A percentile compares a stretch with the other conserved stretches of the same genome.
Evolutionary conservation across 768 basidiomycete species (phyloP).

Genomic region (Xerocomus potaroensis): DNA sequence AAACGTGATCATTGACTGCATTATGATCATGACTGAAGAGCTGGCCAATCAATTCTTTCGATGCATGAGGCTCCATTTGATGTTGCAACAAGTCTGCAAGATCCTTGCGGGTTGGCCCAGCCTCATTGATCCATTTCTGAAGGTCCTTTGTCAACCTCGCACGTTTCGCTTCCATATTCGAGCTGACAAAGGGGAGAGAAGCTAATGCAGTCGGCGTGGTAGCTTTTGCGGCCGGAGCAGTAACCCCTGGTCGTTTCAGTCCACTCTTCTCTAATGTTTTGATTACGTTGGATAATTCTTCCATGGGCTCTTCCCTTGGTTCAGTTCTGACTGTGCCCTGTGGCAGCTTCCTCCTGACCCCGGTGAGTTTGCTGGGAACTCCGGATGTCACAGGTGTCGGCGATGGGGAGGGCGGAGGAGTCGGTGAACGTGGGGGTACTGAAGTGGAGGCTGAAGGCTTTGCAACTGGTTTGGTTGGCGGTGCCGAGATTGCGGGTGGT

Average conservation of each 20-base stretch:
- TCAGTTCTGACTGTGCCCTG: constrained; percentile 50
- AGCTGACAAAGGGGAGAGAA: constrained; percentile 33
- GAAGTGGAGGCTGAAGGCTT: constrained; percentile 21
- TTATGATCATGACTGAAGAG: constrained; percentile 96
- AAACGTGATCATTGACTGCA: constrained; percentile 87
- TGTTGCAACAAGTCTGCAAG: constrained; percentile 78
- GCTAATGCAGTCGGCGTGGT: constrained; percentile 31
- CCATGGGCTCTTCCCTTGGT: constrained; percentile 35
- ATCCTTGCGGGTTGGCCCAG: constrained; percentile 79
- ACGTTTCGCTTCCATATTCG: constrained; percentile 48
- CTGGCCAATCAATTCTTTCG: constrained; percentile 67
- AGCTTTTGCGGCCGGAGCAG: constrained; percentile 28
- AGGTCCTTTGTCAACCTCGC: constrained; percentile 69
- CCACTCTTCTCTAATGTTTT: constrained; percentile 37
- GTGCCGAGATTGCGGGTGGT: constrained; percentile 23
- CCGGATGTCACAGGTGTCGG: constrained; percentile 30
- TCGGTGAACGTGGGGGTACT: constrained; percentile 25
- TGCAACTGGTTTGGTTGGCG: constrained; percentile 27
- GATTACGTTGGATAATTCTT: constrained; percentile 31
- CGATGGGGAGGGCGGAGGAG: constrained; percentile 46
- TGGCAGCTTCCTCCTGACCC: constrained; percentile 71
- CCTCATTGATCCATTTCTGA: constrained; percentile 81
- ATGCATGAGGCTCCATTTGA: constrained; percentile 87
- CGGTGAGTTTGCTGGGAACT: constrained; percentile 44
- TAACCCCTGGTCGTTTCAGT: constrained; percentile 42